Evolutionary conservation across 148 eudicot genomes (phyloP).

Genomic region (Pouteria glomerata): DNA sequence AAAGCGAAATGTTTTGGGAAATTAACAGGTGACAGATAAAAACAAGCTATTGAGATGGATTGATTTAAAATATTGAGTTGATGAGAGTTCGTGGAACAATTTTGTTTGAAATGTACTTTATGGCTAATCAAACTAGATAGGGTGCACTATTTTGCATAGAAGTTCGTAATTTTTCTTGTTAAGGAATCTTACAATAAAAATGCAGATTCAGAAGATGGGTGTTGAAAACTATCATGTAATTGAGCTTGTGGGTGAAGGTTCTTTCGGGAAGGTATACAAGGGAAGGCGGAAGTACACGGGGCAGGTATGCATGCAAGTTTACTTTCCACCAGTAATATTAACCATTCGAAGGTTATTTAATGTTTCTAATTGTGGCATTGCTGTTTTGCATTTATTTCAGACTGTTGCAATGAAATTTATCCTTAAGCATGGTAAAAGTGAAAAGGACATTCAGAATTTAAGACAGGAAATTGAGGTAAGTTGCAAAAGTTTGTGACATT

Average conservation of each 20-base stretch:
- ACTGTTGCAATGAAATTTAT: constrained; percentile 99
- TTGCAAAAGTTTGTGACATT: background rate
- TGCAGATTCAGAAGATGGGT: constrained; percentile 44
- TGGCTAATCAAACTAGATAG: background rate
- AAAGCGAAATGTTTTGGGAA: background rate
- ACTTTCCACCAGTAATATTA: background rate
- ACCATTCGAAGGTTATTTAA: background rate
- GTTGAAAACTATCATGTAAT: constrained; percentile 91
- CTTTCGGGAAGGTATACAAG: constrained; percentile 95
- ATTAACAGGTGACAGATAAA: background rate
- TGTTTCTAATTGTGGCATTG: background rate
- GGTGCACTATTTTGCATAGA: background rate
- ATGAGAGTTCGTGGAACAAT: background rate
- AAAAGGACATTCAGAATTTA: constrained; percentile 86
- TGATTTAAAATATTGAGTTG: background rate
- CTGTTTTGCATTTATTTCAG: constrained; percentile 26
- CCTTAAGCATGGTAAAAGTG: constrained; percentile 88
- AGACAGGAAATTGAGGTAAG: constrained; percentile 94
- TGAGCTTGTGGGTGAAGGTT: constrained; percentile 96
- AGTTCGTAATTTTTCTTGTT: background rate
- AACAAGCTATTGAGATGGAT: background rate
- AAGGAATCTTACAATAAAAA: background rate
- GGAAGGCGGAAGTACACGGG: constrained; percentile 82
- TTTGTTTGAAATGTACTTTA: background rate
- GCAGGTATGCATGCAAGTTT: constrained; percentile 38